phyloP scores from a whole-genome alignment of 2,329 filamentous ascomycete genomes.

The Microcyclosporella mali region DNA sequence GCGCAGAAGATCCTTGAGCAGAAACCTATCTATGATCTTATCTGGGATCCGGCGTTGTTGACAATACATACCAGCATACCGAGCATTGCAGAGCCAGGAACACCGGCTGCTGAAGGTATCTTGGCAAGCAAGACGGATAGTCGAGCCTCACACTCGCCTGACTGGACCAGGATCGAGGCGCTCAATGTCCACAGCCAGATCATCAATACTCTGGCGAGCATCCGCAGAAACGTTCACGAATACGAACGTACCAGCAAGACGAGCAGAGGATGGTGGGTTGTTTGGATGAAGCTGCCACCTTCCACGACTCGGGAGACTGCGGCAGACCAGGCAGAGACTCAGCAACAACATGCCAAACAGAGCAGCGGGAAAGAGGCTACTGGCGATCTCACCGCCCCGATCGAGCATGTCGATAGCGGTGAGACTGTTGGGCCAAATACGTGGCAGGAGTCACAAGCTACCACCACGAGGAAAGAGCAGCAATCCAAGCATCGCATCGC shows the following conservation, averaged over 20 bases:
- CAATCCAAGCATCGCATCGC: constrained; percentile 33
- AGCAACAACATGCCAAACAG: constrained; percentile 4
- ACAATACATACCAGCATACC: constrained; percentile 58
- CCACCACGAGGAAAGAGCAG: not conserved
- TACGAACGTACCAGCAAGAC: constrained; percentile 59
- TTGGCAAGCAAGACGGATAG: constrained; percentile 10
- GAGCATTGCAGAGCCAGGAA: constrained; percentile 54
- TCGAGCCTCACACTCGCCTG: constrained; percentile 15
- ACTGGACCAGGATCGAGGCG: constrained; percentile 53
- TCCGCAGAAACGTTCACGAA: constrained; percentile 43
- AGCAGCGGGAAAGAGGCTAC: not conserved
- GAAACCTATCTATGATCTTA: constrained; percentile 51
- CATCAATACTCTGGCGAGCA: constrained; percentile 50
- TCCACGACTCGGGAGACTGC: constrained; percentile 13
- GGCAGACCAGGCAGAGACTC: constrained; percentile 2
- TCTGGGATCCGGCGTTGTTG: constrained; percentile 53
- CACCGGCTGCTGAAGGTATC: constrained; percentile 36
- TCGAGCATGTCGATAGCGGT: constrained; percentile 12
- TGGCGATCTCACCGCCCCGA: not conserved
- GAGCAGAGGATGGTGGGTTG: constrained; percentile 60
- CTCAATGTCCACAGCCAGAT: constrained; percentile 57
- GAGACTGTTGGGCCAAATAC: not conserved
- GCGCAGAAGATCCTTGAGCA: constrained; percentile 17
- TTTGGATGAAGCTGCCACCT: constrained; percentile 53
- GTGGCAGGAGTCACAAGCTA: not conserved